These are phyloP conservation scores for Populus nigra DNA, from an alignment of 345 rosid species.

Conservation along the genomic window DNA sequence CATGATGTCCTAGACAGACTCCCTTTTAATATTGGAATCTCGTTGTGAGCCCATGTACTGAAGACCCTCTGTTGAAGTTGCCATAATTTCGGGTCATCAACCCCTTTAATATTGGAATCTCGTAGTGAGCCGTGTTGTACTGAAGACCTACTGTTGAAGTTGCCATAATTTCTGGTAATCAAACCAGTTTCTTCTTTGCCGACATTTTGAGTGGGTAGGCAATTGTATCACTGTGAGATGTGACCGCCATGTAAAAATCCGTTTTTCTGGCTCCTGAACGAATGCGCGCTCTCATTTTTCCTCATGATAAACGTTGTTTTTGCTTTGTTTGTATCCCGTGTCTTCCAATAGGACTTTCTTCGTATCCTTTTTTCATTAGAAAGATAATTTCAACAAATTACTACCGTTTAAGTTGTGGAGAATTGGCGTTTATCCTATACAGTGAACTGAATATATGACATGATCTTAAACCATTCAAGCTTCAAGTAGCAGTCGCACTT, in stretches of 20 bases:
- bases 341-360: neutral
- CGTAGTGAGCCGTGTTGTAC: neutral
- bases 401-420: neutral
- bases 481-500: too few species aligned
- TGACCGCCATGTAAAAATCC: neutral
- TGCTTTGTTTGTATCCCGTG: neutral
- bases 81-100: neutral
- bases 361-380: neutral
- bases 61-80: slow-evolving; percentile 5
- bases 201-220: neutral
- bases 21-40: neutral
- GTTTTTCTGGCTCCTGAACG: neutral
- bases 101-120: neutral
- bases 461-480: too few species aligned
- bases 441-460: neutral
- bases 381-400: neutral
- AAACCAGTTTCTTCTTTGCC: neutral
- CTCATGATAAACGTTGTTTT: neutral
- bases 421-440: neutral
- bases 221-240: neutral
- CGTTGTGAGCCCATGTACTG: neutral
- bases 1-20: slow-evolving; percentile 68
- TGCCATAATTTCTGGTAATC: neutral
- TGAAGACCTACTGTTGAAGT: neutral
- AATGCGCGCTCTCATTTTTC: neutral